Evolutionary conservation across 1,139 yeast species (phyloP), one percentile per base, ranked within the genome.

Genomic region (Suhomyces ambrosiae): DNA sequence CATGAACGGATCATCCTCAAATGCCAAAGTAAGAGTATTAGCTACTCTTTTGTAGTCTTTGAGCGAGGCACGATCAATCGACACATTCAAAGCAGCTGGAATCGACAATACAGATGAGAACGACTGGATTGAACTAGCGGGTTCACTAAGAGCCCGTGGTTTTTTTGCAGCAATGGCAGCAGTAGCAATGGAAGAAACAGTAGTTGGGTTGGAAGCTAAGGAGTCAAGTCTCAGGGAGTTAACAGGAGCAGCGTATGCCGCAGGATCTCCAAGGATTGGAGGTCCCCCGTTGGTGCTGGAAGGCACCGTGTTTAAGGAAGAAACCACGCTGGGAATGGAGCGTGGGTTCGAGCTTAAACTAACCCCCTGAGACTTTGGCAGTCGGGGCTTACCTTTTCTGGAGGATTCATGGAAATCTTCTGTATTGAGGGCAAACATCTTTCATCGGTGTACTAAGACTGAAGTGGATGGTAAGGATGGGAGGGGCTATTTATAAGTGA

Each of bases 1-100:
- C 38, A 63, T 61, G 48, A 67, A 68, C 27, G 74, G 74, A 53
- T 68, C 74, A 30, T 64, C 56, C 40, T 63, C 67, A 45, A 68
- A 68, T 4, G 72, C 65, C 36, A 65, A 44, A 37, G 58, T 50
- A 32, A 68, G 56, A n/a, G 74, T 68, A 35, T 57, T 59, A 4
- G 73, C 71, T 32, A 66, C 65, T 32, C 73, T 52, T 38, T 58
- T 63, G 44, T 68, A 67, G 41, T 68, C 73, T 47, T 57, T 60
- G 26, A 63, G 38, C 13, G 53, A 46, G 23, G 62, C 68, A 37
- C 54, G 49, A 37, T 64, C 66, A 32, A 65, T 61, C 23, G 58
- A 52, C 33, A 65, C 54, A 38, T 63, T 54, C 40, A 61, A 48
- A 38, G 58, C 53, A 44, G 46, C 47, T 13, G 51, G 49, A 37